Percentiles rank a stretch among this genome's conserved stretches.
phyloP scores from a whole-genome alignment of 2,329 filamentous ascomycete genomes.

The Colletotrichum sp. region DNA sequence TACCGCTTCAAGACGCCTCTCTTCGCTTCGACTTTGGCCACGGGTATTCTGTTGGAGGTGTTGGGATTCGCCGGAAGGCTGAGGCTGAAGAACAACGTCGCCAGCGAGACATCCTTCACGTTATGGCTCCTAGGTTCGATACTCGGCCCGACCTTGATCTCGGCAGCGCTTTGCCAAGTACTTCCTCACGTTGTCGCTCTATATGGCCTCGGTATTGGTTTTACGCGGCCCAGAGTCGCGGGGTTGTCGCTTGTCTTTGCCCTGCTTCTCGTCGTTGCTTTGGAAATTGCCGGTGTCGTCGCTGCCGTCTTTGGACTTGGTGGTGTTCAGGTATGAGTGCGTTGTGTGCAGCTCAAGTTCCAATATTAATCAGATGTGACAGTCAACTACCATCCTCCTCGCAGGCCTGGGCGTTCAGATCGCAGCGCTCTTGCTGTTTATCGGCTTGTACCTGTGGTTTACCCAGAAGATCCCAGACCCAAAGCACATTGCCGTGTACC shows the following conservation, averaged over 20 bases:
- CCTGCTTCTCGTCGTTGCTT: constrained; percentile 36
- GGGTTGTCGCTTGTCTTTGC: constrained; percentile 36
- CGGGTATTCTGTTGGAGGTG: constrained; percentile 48
- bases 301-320: constrained; percentile 40
- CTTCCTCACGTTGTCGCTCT: constrained; percentile 52
- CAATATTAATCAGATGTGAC: constrained; percentile 20
- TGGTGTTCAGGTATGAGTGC: constrained; percentile 6
- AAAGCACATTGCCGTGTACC: constrained; percentile 44
- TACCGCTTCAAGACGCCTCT: constrained; percentile 42
- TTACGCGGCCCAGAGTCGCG: constrained; percentile 38
- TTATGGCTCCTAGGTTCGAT: constrained; percentile 52
- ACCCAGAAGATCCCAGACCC: constrained; percentile 44
- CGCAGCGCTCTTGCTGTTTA: constrained; percentile 42
- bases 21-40: constrained; percentile 44
- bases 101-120: constrained; percentile 42
- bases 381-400: constrained; percentile 44
- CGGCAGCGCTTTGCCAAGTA: constrained; percentile 46
- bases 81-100: constrained; percentile 39
- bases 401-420: constrained; percentile 51
- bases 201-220: constrained; percentile 48
- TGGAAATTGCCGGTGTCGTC: constrained; percentile 30
- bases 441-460: constrained; percentile 45
- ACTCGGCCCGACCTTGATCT: constrained; percentile 51
- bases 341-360: neutral
- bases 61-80: constrained; percentile 53